Evolutionary conservation across 768 basidiomycete genomes (phyloP).

Genomic region (Phaffia australis): DNA sequence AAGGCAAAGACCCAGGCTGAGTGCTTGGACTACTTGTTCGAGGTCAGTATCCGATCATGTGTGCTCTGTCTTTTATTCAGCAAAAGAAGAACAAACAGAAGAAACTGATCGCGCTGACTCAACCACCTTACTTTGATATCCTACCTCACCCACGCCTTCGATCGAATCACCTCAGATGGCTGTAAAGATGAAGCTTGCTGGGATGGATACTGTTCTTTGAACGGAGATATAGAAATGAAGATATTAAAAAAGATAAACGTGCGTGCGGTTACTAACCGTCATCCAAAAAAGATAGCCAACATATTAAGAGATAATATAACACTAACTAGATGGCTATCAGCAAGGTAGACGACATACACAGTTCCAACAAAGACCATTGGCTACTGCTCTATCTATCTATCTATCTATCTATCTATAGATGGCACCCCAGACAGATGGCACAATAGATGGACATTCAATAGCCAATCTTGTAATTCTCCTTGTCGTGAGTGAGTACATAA

Average conservation of each 20-base stretch:
- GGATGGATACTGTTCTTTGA: slow-evolving; percentile 15
- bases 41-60: slow-evolving; percentile 34
- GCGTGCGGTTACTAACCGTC: too few species aligned
- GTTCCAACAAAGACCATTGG: too few species aligned
- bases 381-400: too few species aligned
- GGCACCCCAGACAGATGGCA: too few species aligned
- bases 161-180: slow-evolving; percentile 42
- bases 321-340: too few species aligned
- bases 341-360: too few species aligned
- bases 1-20: slow-evolving; percentile 83
- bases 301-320: too few species aligned
- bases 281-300: too few species aligned
- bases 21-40: slow-evolving; percentile 84
- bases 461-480: slow-evolving; percentile 40
- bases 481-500: slow-evolving; percentile 36
- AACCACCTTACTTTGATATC: background rate
- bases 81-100: background rate
- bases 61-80: background rate
- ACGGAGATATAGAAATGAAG: background rate
- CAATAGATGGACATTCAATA: slow-evolving; percentile 31
- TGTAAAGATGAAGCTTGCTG: slow-evolving; percentile 63
- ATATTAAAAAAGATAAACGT: too few species aligned
- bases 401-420: too few species aligned
- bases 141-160: background rate
- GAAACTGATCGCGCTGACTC: background rate